Conservation (phyloP, 805 yeast genomes). For the Maudiozyma turicensis region DNA sequence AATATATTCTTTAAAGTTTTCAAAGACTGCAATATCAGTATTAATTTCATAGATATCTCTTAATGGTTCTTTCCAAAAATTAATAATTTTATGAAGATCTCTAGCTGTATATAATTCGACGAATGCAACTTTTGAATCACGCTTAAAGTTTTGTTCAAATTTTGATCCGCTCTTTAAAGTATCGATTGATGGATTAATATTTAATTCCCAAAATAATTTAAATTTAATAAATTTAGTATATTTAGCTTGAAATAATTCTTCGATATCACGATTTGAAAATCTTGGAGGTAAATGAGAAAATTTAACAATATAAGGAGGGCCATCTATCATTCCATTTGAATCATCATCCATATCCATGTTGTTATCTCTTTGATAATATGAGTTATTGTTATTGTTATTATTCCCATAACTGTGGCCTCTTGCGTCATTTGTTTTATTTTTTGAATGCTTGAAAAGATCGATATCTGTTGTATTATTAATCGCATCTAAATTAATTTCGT, state of each 20-base stretch:
- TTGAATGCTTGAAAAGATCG: slow-evolving; percentile 18
- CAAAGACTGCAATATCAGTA: slow-evolving; percentile 31
- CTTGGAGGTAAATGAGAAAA: slow-evolving; percentile 50
- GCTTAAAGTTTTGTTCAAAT: slow-evolving; percentile 48
- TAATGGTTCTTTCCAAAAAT: slow-evolving; percentile 24
- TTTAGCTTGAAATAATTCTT: slow-evolving; percentile 54
- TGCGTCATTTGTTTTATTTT: not conserved
- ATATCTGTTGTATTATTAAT: slow-evolving; percentile 25
- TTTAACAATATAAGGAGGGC: slow-evolving; percentile 59
- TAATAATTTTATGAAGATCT: slow-evolving; percentile 29
- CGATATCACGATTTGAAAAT: slow-evolving; percentile 39
- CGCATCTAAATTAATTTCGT: slow-evolving; percentile 27
- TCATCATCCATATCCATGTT: not conserved
- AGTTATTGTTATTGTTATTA: not conserved
- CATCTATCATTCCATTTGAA: slow-evolving; percentile 5
- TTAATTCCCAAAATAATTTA: slow-evolving; percentile 53
- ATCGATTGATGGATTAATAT: slow-evolving; percentile 54
- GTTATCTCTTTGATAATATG: slow-evolving; percentile 1
- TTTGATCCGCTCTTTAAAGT: slow-evolving; percentile 45
- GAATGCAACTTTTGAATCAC: slow-evolving; percentile 35
- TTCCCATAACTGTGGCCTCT: not conserved
- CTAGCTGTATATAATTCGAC: slow-evolving; percentile 41
- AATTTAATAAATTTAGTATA: slow-evolving; percentile 48
- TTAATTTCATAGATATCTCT: slow-evolving; percentile 30
- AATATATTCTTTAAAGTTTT: slow-evolving; percentile 31